Percentiles rank a stretch among this genome's conserved stretches.
Evolutionary conservation across 2,329 filamentous ascomycete genomes (phyloP).

Genomic region (Pseudocercospora eumusae): DNA sequence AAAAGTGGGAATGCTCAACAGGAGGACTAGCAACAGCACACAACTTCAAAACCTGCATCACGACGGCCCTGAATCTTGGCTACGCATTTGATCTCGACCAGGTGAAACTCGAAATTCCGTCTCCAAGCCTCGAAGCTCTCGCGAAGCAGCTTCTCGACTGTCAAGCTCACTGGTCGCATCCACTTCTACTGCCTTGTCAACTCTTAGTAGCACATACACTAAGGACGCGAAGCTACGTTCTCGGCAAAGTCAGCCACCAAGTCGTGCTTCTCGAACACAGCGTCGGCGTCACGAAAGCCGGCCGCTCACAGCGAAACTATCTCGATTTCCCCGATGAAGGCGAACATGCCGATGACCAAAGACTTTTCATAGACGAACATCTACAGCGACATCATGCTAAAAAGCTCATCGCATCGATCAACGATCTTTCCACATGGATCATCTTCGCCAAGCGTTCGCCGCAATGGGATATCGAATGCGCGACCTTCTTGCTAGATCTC

Average conservation of each 20-base stretch:
- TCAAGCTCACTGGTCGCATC: constrained; percentile 11
- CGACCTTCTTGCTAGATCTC: constrained; percentile 8
- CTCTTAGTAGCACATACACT: constrained; percentile 15
- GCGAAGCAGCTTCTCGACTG: constrained; percentile 3
- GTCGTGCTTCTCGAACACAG: constrained; percentile 18
- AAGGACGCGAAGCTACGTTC: constrained; percentile 12
- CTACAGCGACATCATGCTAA: constrained; percentile 19
- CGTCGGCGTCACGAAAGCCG: constrained; percentile 22
- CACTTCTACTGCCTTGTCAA: constrained; percentile 16
- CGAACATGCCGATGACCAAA: constrained; percentile 1
- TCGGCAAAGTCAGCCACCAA: constrained; percentile 4
- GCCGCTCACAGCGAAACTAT: constrained; percentile 8
- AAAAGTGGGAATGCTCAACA: constrained; percentile 21
- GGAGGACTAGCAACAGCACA: constrained; percentile 20
- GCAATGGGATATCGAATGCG: constrained; percentile 18
- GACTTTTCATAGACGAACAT: constrained; percentile 13
- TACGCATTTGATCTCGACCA: constrained; percentile 20
- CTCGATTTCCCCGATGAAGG: constrained; percentile 10
- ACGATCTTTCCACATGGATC: constrained; percentile 20
- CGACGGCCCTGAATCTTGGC: constrained; percentile 21
- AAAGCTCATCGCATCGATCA: constrained; percentile 19
- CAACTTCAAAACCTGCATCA: constrained; percentile 17
- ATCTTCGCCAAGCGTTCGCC: constrained; percentile 22
- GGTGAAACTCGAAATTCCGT: neutral
- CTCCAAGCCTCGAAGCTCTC: constrained; percentile 1